Percentiles rank a stretch among this genome's conserved stretches.
These are phyloP conservation scores for Spongispora temasekensis DNA, from an alignment of 1,284 basidiomycete genomes.

Conservation along the genomic window DNA sequence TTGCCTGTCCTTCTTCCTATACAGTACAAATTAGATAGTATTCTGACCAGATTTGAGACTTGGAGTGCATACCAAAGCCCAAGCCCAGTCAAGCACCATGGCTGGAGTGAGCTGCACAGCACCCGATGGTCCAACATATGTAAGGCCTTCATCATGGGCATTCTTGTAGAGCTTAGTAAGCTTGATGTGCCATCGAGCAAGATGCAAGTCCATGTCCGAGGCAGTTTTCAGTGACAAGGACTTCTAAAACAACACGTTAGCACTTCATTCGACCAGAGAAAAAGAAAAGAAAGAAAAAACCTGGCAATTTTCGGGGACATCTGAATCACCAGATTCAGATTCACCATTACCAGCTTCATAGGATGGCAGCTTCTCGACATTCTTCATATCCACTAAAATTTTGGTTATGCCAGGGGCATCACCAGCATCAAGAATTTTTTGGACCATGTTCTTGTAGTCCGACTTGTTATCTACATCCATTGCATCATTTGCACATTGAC, in stretches of 20 bases:
- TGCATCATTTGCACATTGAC: not conserved
- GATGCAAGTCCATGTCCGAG: not conserved
- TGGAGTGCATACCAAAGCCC: slow-evolving; percentile 1
- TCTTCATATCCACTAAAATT: not conserved
- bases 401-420: not conserved
- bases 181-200: not conserved
- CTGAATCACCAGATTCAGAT: not conserved
- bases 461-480: not conserved
- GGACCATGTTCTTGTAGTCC: not conserved
- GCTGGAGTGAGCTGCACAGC: not conserved
- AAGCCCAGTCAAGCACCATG: slow-evolving; percentile 10
- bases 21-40: not conserved
- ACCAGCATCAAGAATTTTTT: not conserved
- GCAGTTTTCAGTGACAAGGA: not conserved
- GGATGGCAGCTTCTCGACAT: not conserved
- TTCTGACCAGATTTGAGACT: not conserved
- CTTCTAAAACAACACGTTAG: no score
- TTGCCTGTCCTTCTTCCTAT: slow-evolving; percentile 7
- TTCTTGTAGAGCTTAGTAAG: slow-evolving; percentile 5
- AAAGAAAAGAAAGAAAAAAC: no score
- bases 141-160: not conserved
- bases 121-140: not conserved
- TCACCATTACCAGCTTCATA: not conserved
- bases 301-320: no score
- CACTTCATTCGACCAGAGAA: no score